phyloP scores from a whole-genome alignment of 2,329 filamentous ascomycete genomes.

The Boeremia exigua region DNA sequence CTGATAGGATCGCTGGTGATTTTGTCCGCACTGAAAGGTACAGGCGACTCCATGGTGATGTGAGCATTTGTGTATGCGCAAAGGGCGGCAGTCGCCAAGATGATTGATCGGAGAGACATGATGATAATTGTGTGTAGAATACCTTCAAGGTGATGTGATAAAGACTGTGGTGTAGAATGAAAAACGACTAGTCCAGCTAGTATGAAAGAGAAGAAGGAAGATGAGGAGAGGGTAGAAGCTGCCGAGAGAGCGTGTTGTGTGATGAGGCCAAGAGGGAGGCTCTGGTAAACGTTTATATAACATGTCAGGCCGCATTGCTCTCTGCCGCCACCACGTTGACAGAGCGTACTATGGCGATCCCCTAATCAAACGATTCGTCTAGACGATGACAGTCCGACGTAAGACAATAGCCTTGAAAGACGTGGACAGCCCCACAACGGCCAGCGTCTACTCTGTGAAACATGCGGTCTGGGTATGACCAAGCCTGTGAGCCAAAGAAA shows the following conservation, averaged over 20 bases:
- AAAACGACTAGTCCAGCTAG: constrained; percentile 19
- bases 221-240: constrained; percentile 26
- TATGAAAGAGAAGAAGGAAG: constrained; percentile 12
- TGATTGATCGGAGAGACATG: constrained; percentile 60
- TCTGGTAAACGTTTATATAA: constrained; percentile 36
- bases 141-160: constrained; percentile 28
- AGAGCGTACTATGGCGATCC: constrained; percentile 27
- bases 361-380: constrained; percentile 40
- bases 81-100: constrained; percentile 51
- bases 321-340: constrained; percentile 19
- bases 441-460: constrained; percentile 44
- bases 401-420: constrained; percentile 33
- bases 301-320: constrained; percentile 6
- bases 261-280: constrained; percentile 23
- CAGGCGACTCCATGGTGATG: constrained; percentile 73
- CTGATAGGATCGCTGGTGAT: constrained; percentile 70
- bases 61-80: constrained; percentile 66
- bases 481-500: constrained; percentile 41
- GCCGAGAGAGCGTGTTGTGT: constrained; percentile 28
- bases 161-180: constrained; percentile 12
- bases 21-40: constrained; percentile 62
- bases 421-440: constrained; percentile 30
- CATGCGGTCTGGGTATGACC: constrained; percentile 29
- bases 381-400: constrained; percentile 28
- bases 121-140: constrained; percentile 38